phyloP scores from a whole-genome alignment of 1,284 basidiomycete genomes.

The Cryptococcus maquisensis region DNA sequence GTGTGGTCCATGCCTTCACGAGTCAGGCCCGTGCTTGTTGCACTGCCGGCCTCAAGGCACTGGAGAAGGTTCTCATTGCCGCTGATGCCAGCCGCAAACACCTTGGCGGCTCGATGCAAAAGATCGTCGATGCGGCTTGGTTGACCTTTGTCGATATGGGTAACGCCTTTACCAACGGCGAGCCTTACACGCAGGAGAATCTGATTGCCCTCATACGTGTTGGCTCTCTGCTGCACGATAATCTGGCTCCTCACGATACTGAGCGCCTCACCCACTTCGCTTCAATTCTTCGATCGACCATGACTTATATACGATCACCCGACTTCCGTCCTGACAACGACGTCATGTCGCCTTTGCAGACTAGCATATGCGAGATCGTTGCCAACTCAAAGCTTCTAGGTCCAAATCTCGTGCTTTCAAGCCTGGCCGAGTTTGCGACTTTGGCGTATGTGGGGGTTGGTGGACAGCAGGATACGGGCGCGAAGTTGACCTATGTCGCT shows the following conservation, averaged over 20 bases:
- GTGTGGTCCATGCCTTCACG: constrained; percentile 65
- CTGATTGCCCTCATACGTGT: constrained; percentile 58
- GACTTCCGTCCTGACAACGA: constrained; percentile 87
- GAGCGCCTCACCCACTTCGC: constrained; percentile 66
- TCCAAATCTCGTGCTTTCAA: constrained; percentile 68
- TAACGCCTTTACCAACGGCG: constrained; percentile 48
- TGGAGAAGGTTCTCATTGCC: constrained; percentile 70
- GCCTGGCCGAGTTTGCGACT: constrained; percentile 78
- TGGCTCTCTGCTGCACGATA: constrained; percentile 26
- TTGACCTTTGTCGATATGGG: constrained; percentile 66
- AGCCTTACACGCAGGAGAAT: constrained; percentile 78
- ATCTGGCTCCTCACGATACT: constrained; percentile 53
- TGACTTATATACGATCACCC: constrained; percentile 75
- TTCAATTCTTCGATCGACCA: constrained; percentile 69
- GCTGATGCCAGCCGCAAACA: constrained; percentile 47
- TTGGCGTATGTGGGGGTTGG: constrained; percentile 79
- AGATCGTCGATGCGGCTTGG: constrained; percentile 60
- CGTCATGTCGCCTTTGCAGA: constrained; percentile 73
- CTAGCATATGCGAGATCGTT: constrained; percentile 65
- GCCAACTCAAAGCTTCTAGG: constrained; percentile 55
- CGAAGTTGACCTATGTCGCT: constrained; percentile 78
- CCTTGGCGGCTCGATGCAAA: constrained; percentile 44
- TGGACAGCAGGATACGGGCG: constrained; percentile 39
- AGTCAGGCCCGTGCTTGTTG: constrained; percentile 65
- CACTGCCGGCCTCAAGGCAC: constrained; percentile 71